Evolutionary conservation across 495 filamentous ascomycete species (phyloP), one percentile per base, ranked within the genome.

Genomic region (Tuber borchii): DNA sequence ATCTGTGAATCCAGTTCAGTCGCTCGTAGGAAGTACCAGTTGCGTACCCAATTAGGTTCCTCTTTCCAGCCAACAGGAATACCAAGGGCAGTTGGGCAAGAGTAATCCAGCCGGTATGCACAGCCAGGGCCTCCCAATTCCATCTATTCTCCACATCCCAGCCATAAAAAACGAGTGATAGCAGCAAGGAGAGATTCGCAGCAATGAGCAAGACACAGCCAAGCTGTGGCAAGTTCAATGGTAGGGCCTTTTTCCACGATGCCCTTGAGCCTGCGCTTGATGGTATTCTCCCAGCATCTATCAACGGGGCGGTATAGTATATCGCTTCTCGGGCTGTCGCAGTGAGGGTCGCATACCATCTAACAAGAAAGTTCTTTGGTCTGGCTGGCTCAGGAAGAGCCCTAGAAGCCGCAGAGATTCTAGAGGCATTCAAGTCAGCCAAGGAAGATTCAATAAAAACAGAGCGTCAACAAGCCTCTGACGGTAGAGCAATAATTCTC

Each of bases 1-100:
- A 95, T 74, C 93, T 87, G 81, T 97, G 93, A 72, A 93, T 87
- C 93, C 92, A 94, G 80, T 94, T 95, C 71, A 97, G 83, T 22
- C 90, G 86, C 84, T 93, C 91, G 76, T 95, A 90, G 73, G 90
- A 90, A 46, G 87, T 88, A 6, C 92, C 93, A 10, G 87, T 86
- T 22, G 94, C 83, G 40, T 87, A 84, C 4, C 91, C 91, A 51
- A 94, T 86, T 73, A 95, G 85, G 81, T 91, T 95, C 80, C 89
- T 87, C 86, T 93, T 92, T n/a, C 90, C 90, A 14, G 93, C 89
- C 34, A 97, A 88, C 40, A 95, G 86, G 81, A 92, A 92, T 70
- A 97, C 85, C 20, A 97, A 82, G 3, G 93, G 93, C n/a, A 97
- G 81, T 83, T 97, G 93, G n/a, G 88, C 89, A 74, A 93, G 86